A percentile compares a stretch with the other conserved stretches of the same genome.
Conservation (phyloP, 805 yeast genomes). For the Yarrowia keelungensis region DNA sequence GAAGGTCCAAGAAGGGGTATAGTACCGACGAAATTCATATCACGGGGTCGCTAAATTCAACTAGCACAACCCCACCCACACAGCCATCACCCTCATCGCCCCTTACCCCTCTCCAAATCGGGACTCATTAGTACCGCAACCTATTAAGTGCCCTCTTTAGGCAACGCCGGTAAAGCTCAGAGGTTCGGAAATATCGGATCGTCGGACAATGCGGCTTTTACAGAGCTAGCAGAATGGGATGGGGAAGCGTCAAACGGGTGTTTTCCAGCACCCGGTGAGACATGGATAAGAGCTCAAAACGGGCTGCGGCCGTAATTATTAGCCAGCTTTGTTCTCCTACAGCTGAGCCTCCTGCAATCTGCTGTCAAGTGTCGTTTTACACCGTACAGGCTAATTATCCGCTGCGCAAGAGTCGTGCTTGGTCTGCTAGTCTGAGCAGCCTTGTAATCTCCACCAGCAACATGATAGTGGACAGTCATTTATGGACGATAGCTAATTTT, state of each 20-base stretch:
- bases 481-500: slow-evolving; percentile 3
- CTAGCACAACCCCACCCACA: no score
- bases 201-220: slow-evolving; percentile 33
- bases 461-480: no score
- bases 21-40: no score
- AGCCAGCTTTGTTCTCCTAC: background rate
- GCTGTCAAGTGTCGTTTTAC: background rate
- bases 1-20: no score
- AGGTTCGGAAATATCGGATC: slow-evolving; percentile 23
- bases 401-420: no score
- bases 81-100: background rate
- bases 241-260: background rate
- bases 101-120: slow-evolving; percentile 7
- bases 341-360: background rate
- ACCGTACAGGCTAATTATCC: no score
- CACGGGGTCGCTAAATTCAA: no score
- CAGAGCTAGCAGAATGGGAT: background rate
- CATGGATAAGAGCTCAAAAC: no score
- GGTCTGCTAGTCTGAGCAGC: no score
- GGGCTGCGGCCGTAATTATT: no score
- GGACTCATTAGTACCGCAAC: slow-evolving; percentile 23
- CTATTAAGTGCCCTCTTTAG: slow-evolving; percentile 34
- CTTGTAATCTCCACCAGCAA: background rate
- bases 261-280: background rate
- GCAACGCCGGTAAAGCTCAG: slow-evolving; percentile 23